These are phyloP conservation scores for Blastobotrys buckinghamii DNA, from an alignment of 1,139 yeast genomes.

Conservation along the genomic window DNA sequence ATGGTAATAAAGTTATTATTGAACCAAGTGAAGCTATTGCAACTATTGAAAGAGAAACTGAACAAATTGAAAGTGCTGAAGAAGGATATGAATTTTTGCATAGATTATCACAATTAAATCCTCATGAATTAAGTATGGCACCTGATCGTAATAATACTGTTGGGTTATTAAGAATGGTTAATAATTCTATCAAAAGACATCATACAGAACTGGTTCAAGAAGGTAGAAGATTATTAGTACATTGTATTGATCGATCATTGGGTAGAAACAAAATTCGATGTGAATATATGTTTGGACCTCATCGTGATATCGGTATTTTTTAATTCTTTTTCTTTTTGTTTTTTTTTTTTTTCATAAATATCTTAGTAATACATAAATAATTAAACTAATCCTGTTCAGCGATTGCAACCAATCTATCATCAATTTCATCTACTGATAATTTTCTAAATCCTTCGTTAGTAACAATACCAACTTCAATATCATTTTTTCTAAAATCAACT, in stretches of 20 bases:
- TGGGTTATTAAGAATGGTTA: constrained; percentile 31
- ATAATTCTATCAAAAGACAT: constrained; percentile 23
- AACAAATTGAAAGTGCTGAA: constrained; percentile 18
- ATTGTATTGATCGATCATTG: constrained; percentile 31
- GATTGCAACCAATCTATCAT: constrained; percentile 84
- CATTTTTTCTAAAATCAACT: constrained; percentile 89
- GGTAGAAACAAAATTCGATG: constrained; percentile 27
- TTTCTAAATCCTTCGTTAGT: constrained; percentile 57
- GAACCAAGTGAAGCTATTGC: constrained; percentile 16
- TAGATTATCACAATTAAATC: constrained; percentile 21
- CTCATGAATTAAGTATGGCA: constrained; percentile 20
- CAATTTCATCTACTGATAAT: constrained; percentile 80
- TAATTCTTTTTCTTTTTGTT: neutral
- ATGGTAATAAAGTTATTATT: constrained; percentile 1
- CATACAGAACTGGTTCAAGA: constrained; percentile 32
- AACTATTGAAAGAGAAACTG: constrained; percentile 14
- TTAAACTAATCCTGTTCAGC: constrained; percentile 83
- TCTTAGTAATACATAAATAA: neutral
- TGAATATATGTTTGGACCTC: constrained; percentile 23
- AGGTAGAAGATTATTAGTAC: constrained; percentile 28
- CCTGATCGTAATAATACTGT: constrained; percentile 27
- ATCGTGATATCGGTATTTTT: constrained; percentile 2
- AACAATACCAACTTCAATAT: constrained; percentile 89
- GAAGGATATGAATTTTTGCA: constrained; percentile 25
- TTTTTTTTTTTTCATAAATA: neutral